phyloP scores from a whole-genome alignment of 73 alveolate genomes.

The Tetrahymena thermophila region DNA sequence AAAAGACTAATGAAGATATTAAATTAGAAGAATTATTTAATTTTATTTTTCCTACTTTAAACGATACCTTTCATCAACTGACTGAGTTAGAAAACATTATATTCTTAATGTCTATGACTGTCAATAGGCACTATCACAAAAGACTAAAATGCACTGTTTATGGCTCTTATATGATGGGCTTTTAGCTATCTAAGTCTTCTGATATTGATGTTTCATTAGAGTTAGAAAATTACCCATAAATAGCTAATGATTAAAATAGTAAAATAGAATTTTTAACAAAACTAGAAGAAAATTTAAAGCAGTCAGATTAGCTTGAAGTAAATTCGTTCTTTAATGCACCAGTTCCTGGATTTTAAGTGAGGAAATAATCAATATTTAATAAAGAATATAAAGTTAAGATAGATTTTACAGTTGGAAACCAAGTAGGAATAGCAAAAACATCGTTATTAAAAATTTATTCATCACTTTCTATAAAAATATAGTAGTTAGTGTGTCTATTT shows the following conservation, averaged over 20 bases:
- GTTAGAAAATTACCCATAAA: neutral
- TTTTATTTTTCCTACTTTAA: neutral
- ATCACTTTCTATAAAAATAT: neutral
- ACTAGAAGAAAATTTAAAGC: neutral
- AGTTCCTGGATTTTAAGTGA: neutral
- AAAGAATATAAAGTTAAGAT: neutral
- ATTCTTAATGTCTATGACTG: neutral
- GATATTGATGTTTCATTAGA: neutral
- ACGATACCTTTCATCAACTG: neutral
- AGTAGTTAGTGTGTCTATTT: neutral
- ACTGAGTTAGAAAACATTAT: neutral
- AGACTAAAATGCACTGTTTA: neutral
- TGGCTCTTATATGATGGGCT: neutral
- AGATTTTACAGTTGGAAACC: neutral
- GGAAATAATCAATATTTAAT: neutral
- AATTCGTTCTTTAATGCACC: neutral
- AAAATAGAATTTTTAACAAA: neutral
- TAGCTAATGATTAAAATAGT: neutral
- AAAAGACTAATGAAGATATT: neutral
- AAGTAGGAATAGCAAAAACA: neutral
- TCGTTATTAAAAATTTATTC: neutral
- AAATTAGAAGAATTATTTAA: neutral
- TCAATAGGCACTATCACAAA: neutral
- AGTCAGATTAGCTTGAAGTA: neutral
- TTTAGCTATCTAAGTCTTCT: neutral